These are phyloP conservation scores for Yarrowia hollandica DNA, from an alignment of 805 yeast genomes.

Conservation along the genomic window DNA sequence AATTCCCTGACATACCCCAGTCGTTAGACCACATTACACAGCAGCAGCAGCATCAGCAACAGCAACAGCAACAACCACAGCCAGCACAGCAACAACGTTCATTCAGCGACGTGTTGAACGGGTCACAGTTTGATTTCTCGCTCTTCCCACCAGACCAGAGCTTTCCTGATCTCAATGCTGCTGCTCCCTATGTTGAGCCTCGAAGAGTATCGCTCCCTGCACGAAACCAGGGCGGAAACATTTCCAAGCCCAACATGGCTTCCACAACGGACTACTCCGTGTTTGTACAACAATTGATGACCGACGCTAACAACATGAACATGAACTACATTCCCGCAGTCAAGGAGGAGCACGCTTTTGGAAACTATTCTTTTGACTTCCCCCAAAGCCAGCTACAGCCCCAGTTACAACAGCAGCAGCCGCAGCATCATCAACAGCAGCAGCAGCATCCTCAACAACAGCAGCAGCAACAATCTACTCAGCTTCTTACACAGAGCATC, in stretches of 20 bases:
- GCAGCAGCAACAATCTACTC: background rate
- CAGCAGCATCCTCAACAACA: background rate
- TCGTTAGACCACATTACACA: background rate
- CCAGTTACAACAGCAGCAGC: background rate
- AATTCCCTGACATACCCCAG: conserved; percentile 26
- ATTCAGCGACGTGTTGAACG: conserved; percentile 11
- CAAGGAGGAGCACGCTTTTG: background rate
- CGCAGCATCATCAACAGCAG: background rate
- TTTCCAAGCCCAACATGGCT: background rate
- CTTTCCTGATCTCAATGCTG: background rate
- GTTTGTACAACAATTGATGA: conserved; percentile 15
- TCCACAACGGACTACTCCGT: conserved; percentile 15
- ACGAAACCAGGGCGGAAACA: background rate
- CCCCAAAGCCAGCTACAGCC: background rate
- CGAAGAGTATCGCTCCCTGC: conserved; percentile 10
- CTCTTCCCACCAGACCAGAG: conserved; percentile 3
- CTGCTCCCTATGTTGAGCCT: conserved; percentile 11
- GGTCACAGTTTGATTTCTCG: conserved; percentile 14
- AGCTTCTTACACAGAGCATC: conserved; percentile 3
- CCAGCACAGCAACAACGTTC: conserved; percentile 3
- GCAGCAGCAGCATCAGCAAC: conserved; percentile 8
- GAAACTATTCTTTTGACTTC: conserved; percentile 10
- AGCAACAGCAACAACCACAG: background rate
- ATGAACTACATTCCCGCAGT: background rate
- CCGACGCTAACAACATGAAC: background rate